Evolutionary conservation across 257 asterid genomes (phyloP).

Genomic region (Vinca minor): DNA sequence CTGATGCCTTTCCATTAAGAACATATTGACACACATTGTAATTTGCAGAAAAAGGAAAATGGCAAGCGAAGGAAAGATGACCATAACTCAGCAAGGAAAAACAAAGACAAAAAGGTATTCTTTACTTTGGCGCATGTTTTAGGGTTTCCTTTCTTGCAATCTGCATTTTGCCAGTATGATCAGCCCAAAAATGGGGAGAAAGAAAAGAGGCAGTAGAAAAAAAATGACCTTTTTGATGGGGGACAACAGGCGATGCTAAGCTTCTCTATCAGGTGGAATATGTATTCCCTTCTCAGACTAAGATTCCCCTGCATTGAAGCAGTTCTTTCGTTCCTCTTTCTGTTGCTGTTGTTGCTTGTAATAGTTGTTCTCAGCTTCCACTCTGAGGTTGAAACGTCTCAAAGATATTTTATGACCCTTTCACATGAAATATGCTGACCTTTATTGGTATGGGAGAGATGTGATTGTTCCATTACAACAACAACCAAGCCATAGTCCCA

Average conservation of each 20-base stretch:
- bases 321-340: neutral
- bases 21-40: neutral
- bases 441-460: neutral
- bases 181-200: no score
- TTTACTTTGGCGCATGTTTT: conserved; percentile 9
- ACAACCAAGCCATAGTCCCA: no score
- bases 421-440: neutral
- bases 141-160: neutral
- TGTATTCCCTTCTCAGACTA: neutral
- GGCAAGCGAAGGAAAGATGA: conserved; percentile 94
- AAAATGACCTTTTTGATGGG: neutral
- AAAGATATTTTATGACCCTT: neutral
- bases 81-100: conserved; percentile 49
- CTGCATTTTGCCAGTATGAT: neutral
- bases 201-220: neutral
- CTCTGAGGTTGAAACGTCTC: neutral
- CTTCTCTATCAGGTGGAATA: neutral
- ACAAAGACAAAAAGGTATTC: conserved; percentile 76
- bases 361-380: neutral
- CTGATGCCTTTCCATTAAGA: neutral
- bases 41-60: conserved; percentile 72
- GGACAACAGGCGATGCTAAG: neutral
- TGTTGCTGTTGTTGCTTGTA: no score
- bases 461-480: neutral
- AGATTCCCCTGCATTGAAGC: neutral